phyloP scores from a whole-genome alignment of 352 stramenopile species.

The Phytophthora hibernalis region DNA sequence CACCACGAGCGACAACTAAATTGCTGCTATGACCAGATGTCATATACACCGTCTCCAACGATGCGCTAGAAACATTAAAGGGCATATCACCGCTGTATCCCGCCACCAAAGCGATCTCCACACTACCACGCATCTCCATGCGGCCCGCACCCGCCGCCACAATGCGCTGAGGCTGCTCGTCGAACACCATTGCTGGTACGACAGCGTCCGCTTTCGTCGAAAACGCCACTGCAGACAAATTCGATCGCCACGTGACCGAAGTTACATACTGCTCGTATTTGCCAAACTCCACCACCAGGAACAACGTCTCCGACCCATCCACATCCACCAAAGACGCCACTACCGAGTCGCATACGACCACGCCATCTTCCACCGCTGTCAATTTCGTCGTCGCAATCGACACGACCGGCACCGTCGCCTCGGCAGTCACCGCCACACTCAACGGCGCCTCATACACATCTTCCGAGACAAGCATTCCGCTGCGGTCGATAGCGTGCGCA shows the following conservation, averaged over 20 bases:
- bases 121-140: slow-evolving; percentile 25
- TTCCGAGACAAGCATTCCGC: slow-evolving; percentile 20
- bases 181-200: slow-evolving; percentile 13
- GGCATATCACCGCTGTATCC: slow-evolving; percentile 32
- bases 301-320: slow-evolving; percentile 46
- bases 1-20: background rate
- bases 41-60: slow-evolving; percentile 5
- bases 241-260: slow-evolving; percentile 27
- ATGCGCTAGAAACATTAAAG: slow-evolving; percentile 17
- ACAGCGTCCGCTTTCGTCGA: slow-evolving; percentile 15
- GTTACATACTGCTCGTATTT: slow-evolving; percentile 18
- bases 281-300: slow-evolving; percentile 38
- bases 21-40: background rate
- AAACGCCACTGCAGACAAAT: slow-evolving; percentile 16
- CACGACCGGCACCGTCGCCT: slow-evolving; percentile 34
- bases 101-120: slow-evolving; percentile 30
- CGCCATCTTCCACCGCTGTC: slow-evolving; percentile 34
- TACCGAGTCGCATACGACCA: slow-evolving; percentile 29
- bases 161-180: slow-evolving; percentile 4
- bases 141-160: slow-evolving; percentile 8
- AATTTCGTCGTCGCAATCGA: slow-evolving; percentile 14
- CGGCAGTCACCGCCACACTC: slow-evolving; percentile 20
- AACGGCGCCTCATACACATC: slow-evolving; percentile 24
- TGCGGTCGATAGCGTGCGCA: slow-evolving; percentile 26
- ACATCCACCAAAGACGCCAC: slow-evolving; percentile 38